Base-by-base conservation (phyloP, 1,139 yeast species). In the Yamadazyma friedrichii region DNA sequence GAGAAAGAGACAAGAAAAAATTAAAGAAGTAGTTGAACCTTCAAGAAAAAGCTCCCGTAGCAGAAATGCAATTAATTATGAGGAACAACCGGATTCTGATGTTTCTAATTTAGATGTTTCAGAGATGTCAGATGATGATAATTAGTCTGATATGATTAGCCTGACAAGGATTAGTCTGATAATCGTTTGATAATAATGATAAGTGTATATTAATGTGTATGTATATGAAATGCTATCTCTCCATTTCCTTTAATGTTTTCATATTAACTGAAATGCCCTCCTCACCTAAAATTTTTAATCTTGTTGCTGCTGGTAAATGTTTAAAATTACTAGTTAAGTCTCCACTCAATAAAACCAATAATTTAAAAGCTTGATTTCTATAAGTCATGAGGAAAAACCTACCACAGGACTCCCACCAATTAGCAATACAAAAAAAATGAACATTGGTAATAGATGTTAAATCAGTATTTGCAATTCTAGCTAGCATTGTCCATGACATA, bases 371-470 rank as follows among this genome's bases (percentile, higher is more conserved):
- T 62, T 93, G 98, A 6, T 52, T 61, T 1, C 91, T 89, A 59
- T 81, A 94, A 0, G 71, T 71, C 10, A 58, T 55, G 8, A 72
- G 44, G 43, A 93, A 78, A 35, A 77, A 68, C 11, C 52, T 51
- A 1, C 88, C 93, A 34, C 85, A 74, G 6, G 91, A 81, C 49
- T 94, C 98, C 96, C 97, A 88, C 96, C 97, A 91, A 33, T 86
- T 78, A 2, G 89, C 82, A 6, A 83, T 74, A 1, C 86, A 76
- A 0, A 82, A 71, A 56, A 75, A 91, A 56, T 89, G 95, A 0
- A 85, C 77, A 49, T 88, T 84, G 0, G 79, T 68, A 11, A 88
- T 56, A 9, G 76, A 57, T 0, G 63, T 61, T 4, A 54, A 30
- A 2, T 78, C 73, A 1, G 76, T 69, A 59, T 93, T 91, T 33